phyloP scores from a whole-genome alignment of 345 rosid genomes.

The Ceriops zippeliana region DNA sequence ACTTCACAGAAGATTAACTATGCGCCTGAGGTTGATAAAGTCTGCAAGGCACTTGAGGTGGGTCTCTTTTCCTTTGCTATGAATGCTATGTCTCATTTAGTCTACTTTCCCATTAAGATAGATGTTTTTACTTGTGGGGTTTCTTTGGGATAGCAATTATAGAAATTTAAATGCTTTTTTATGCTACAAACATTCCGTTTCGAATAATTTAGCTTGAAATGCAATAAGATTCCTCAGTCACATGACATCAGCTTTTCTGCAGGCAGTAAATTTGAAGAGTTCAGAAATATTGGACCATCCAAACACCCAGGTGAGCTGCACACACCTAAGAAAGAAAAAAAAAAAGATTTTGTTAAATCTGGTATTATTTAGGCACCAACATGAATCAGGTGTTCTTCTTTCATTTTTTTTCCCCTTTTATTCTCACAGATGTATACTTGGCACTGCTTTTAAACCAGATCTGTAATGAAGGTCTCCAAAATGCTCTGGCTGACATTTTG shows the following conservation, averaged over 20 bases:
- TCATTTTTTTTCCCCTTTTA: slow-evolving; percentile 35
- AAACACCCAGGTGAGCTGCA: slow-evolving; percentile 60
- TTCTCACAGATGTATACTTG: slow-evolving; percentile 42
- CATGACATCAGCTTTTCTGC: slow-evolving; percentile 41
- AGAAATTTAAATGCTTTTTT: background rate
- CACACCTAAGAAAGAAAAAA: background rate
- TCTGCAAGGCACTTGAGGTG: slow-evolving; percentile 98
- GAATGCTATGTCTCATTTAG: background rate
- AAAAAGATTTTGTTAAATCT: slow-evolving; percentile 18
- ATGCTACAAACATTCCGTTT: background rate
- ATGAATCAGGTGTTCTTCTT: slow-evolving; percentile 22
- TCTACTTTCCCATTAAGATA: slow-evolving; percentile 6
- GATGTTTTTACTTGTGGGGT: background rate
- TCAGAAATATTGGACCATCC: slow-evolving; percentile 74
- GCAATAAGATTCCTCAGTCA: slow-evolving; percentile 30
- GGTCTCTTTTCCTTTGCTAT: slow-evolving; percentile 24
- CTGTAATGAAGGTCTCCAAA: slow-evolving; percentile 82
- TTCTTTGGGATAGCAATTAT: background rate
- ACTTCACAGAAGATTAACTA: slow-evolving; percentile 82
- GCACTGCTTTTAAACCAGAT: slow-evolving; percentile 61
- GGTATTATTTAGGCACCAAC: slow-evolving; percentile 29
- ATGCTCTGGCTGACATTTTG: slow-evolving; percentile 81
- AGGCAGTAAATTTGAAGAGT: slow-evolving; percentile 92
- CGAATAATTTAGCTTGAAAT: background rate
- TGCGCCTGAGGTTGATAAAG: slow-evolving; percentile 92